Evolutionary conservation across 306 rosid species (phyloP).

Genomic region (Leucaena leucocephala): DNA sequence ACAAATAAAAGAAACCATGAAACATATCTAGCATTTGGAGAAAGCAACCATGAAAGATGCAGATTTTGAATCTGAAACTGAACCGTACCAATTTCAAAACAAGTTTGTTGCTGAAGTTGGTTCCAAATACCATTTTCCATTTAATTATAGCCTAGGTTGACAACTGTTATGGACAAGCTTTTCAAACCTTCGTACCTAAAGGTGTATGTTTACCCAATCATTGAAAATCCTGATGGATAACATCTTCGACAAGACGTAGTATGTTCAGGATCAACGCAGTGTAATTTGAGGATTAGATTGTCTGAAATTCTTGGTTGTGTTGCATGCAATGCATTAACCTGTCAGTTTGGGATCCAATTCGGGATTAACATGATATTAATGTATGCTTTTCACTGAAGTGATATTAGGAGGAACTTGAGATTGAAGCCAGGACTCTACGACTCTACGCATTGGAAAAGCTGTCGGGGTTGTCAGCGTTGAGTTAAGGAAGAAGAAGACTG

Average conservation of each 20-base stretch:
- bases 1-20: background rate
- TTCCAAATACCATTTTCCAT: background rate
- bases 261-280: background rate
- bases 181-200: background rate
- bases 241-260: background rate
- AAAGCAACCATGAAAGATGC: background rate
- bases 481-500: constrained; percentile 54
- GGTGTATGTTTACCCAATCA: background rate
- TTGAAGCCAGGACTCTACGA: constrained; percentile 51
- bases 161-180: background rate
- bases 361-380: background rate
- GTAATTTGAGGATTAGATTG: constrained; percentile 18
- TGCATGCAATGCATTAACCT: background rate
- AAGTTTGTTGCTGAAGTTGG: constrained; percentile 19
- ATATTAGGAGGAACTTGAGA: constrained; percentile 58
- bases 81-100: background rate
- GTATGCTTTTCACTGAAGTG: background rate
- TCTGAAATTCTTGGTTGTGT: background rate
- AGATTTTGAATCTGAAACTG: background rate
- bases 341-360: background rate
- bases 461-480: constrained; percentile 57
- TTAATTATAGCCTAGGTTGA: background rate
- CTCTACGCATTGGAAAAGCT: constrained; percentile 54
- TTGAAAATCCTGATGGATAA: background rate
- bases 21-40: background rate